phyloP scores from a whole-genome alignment of 2,329 filamentous ascomycete species.

The Penicillium rolfsii region DNA sequence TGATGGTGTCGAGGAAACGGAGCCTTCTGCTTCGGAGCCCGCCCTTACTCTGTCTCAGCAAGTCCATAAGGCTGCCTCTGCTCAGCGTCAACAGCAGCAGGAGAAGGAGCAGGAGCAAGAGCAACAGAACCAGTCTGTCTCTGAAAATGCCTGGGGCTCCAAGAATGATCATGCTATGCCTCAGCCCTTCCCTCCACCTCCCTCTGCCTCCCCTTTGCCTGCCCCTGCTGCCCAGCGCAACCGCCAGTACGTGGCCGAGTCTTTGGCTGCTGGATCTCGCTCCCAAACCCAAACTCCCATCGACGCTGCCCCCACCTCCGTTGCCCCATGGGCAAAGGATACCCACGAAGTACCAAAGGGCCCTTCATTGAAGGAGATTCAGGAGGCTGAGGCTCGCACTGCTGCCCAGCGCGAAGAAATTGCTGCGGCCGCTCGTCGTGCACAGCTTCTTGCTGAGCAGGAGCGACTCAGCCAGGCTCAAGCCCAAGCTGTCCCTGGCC shows the following conservation, averaged over 20 bases:
- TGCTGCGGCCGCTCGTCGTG: constrained; percentile 75
- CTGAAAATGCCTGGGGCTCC: constrained; percentile 59
- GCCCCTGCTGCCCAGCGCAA: constrained; percentile 87
- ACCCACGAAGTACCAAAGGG: constrained; percentile 72
- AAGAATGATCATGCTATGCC: constrained; percentile 69
- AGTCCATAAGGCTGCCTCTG: constrained; percentile 71
- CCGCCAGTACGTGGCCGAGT: constrained; percentile 80
- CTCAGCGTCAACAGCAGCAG: constrained; percentile 44
- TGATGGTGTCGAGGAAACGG: constrained; percentile 32
- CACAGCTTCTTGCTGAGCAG: constrained; percentile 70
- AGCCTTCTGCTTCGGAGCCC: constrained; percentile 45
- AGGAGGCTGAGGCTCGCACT: constrained; percentile 91
- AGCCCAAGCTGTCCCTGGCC: constrained; percentile 67
- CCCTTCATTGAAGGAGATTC: constrained; percentile 93
- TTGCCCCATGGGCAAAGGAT: constrained; percentile 96
- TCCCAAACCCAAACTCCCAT: constrained; percentile 78
- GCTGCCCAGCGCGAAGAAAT: constrained; percentile 85
- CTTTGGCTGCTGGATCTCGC: constrained; percentile 64
- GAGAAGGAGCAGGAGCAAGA: constrained; percentile 36
- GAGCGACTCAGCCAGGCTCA: constrained; percentile 70
- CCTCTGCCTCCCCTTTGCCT: constrained; percentile 78
- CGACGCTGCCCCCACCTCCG: constrained; percentile 69
- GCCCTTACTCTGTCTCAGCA: constrained; percentile 77
- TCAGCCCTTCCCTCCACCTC: constrained; percentile 68
- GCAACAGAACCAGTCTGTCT: constrained; percentile 46